Base-by-base conservation (phyloP, 345 rosid genomes). In the Brassica rapa region DNA sequence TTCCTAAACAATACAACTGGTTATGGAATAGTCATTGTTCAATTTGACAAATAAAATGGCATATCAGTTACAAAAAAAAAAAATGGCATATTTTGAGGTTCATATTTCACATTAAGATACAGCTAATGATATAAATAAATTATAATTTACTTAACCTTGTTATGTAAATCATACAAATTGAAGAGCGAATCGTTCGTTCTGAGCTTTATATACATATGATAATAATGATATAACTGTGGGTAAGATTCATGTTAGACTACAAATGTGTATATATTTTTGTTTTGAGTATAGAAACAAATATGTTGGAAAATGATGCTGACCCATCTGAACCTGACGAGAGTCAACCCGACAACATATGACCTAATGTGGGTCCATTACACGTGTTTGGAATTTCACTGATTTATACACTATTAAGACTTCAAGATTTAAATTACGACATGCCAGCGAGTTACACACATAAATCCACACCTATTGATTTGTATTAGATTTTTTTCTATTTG, bases 281-380 rank as follows among this genome's bases (percentile, higher is more conserved):
- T 55, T 59, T 29, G 77, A 60, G 66, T 72, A 72, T 10, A 46
- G 27, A 79, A 68, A 16, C 43, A 33, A 79, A 79, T 25, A 73
- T 79, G 82, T 79, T 79, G 78, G 78, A 53, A 79, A 73, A 73
- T 79, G 82, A 79, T 73, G 82, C 59, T 62, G 82, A 79, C 78
- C 70, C 29, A 19, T 73, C 78, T 73, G 65, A 67, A 43, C 29
- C 12, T 11, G 46, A 73, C 69, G 24, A 79, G n/a, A 4, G 82
- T 79, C 82, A 79, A 79, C 74, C 74, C 82, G 82, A 79, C 82
- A 79, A 73, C 43, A 61, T 72, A 72, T 79, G 62, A 15, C 65
- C 77, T 67, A 68, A 25, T 23, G 70, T 79, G 59, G 82, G 82
- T 24, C 73, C 82, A 72, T 72, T 64, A 72, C 64, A 78, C 77